Conservation (phyloP, 495 filamentous ascomycete species). For the Talaromyces adpressus region DNA sequence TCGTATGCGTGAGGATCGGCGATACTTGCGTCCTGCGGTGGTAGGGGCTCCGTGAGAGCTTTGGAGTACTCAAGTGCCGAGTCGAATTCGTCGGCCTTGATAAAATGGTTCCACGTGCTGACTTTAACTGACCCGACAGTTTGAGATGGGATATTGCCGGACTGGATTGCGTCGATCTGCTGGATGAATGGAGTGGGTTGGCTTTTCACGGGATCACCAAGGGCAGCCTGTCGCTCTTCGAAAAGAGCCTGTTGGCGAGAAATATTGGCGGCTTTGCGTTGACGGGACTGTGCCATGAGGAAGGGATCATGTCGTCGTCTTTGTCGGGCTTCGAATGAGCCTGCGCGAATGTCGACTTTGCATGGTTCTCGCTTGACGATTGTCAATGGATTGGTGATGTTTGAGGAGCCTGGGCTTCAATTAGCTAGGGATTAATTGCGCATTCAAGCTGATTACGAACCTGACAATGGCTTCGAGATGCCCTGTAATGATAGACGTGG, state of each 20-base stretch:
- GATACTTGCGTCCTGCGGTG: conserved; percentile 21
- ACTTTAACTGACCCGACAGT: conserved; percentile 12
- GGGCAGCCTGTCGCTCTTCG: conserved; percentile 46
- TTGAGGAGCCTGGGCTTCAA: conserved; percentile 21
- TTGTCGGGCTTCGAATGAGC: conserved; percentile 27
- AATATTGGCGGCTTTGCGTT: conserved; percentile 73
- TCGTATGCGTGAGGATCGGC: conserved; percentile 40
- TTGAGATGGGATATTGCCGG: conserved; percentile 16
- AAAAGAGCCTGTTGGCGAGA: conserved; percentile 61
- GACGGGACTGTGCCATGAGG: conserved; percentile 56
- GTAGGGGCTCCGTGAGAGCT: conserved; percentile 51
- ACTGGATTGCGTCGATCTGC: conserved; percentile 58
- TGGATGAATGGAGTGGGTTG: conserved; percentile 73
- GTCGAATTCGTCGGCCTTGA: conserved; percentile 58
- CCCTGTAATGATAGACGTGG: conserved; percentile 61
- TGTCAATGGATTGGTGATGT: conserved; percentile 22
- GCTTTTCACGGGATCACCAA: conserved; percentile 75
- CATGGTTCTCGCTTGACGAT: conserved; percentile 22
- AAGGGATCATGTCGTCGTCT: conserved; percentile 36
- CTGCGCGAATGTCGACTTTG: conserved; percentile 28
- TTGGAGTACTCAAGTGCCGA: conserved; percentile 56
- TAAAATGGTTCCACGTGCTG: conserved; percentile 59
- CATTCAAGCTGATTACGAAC: conserved; percentile 33
- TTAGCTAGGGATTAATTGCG: neutral
- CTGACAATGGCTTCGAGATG: conserved; percentile 53